phyloP scores from a whole-genome alignment of 208 protist genomes.

The Leptomonas pyrrhocoris region DNA sequence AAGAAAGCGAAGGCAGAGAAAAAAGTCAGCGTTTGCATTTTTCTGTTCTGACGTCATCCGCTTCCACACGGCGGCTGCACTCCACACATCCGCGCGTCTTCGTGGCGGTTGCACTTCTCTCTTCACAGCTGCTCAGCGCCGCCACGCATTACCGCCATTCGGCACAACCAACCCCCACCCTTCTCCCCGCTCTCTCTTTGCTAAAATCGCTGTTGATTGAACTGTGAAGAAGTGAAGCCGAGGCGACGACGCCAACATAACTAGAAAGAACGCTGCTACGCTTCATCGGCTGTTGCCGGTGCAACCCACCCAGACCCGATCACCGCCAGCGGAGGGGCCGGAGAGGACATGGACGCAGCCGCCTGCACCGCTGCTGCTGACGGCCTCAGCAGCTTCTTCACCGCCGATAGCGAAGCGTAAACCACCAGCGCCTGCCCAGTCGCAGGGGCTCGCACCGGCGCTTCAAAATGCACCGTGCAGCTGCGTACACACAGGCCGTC shows the following conservation, averaged over 20 bases:
- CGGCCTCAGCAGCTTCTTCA: neutral
- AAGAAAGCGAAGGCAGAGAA: too few species aligned
- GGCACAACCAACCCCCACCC: too few species aligned
- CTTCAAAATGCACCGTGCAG: conserved; percentile 36
- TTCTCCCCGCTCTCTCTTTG: too few species aligned
- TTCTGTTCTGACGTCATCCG: too few species aligned
- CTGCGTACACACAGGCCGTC: neutral
- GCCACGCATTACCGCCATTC: too few species aligned
- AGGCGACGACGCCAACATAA: neutral
- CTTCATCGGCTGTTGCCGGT: neutral
- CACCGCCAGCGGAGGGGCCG: conserved; percentile 27
- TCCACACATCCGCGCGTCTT: too few species aligned
- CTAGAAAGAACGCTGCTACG: neutral
- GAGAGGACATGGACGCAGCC: neutral
- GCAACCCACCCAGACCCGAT: conserved; percentile 15
- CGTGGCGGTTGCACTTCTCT: too few species aligned
- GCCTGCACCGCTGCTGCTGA: neutral
- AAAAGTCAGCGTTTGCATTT: neutral
- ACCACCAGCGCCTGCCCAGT: conserved; percentile 66
- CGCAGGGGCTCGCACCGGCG: conserved; percentile 58
- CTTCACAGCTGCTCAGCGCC: too few species aligned
- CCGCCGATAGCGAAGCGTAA: conserved; percentile 32
- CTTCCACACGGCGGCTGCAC: too few species aligned
- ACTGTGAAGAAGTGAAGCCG: neutral
- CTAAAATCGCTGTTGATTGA: too few species aligned